A percentile compares a stretch with the other conserved stretches of the same genome.
Evolutionary conservation across 306 rosid species (phyloP).

Genomic region (Corylus avellana): DNA sequence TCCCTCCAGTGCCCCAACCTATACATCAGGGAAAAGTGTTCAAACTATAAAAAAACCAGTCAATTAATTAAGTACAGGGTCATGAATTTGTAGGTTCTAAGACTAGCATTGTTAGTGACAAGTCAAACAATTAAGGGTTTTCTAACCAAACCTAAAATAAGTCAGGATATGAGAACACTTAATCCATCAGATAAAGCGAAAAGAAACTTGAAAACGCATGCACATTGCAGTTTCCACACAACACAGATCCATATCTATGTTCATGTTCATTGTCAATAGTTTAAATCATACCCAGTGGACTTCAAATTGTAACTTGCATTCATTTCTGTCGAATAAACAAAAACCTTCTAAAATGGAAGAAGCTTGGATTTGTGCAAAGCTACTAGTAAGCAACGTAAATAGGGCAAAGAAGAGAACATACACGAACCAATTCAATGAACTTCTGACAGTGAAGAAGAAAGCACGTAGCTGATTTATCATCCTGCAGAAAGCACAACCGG

Average conservation of each 20-base stretch:
- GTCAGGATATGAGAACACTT: background rate
- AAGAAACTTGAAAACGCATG: background rate
- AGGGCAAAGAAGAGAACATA: constrained; percentile 43
- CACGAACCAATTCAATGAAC: constrained; percentile 94
- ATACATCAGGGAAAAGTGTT: constrained; percentile 23
- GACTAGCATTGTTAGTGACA: background rate
- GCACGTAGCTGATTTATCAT: constrained; percentile 85
- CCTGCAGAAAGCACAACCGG: constrained; percentile 61
- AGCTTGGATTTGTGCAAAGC: background rate
- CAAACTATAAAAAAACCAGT: constrained; percentile 11
- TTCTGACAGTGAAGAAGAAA: constrained; percentile 96
- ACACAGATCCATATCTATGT: too few species aligned
- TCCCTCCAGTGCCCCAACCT: constrained; percentile 91
- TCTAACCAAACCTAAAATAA: background rate
- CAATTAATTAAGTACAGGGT: background rate
- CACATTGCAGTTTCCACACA: background rate
- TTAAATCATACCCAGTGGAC: background rate
- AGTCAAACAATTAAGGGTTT: background rate
- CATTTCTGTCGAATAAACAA: background rate
- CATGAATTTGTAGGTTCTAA: background rate
- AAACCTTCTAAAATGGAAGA: background rate
- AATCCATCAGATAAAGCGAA: background rate
- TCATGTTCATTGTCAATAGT: too few species aligned
- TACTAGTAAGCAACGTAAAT: constrained; percentile 3
- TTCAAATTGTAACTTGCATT: background rate